phyloP scores from a whole-genome alignment of 805 yeast species.

The Ogataea angusta region DNA sequence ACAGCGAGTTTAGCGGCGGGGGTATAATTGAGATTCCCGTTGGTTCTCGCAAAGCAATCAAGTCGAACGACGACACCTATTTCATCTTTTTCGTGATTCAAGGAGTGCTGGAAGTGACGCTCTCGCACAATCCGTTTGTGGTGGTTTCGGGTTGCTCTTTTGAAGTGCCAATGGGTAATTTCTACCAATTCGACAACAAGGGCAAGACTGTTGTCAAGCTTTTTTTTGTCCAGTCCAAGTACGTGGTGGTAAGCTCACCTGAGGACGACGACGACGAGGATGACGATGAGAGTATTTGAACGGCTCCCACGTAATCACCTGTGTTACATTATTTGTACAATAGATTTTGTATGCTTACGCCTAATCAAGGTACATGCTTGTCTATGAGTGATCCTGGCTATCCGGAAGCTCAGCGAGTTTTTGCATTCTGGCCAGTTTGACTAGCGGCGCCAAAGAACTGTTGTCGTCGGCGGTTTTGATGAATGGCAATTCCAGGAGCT shows the following conservation, averaged over 20 bases:
- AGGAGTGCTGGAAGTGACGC: slow-evolving; percentile 67
- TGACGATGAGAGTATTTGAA: slow-evolving; percentile 11
- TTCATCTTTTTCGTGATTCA: slow-evolving; percentile 71
- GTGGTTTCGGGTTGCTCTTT: slow-evolving; percentile 74
- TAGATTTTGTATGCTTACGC: slow-evolving; percentile 12
- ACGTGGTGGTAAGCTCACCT: slow-evolving; percentile 32
- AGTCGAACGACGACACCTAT: slow-evolving; percentile 61
- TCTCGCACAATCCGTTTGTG: slow-evolving; percentile 56
- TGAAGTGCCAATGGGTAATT: slow-evolving; percentile 75
- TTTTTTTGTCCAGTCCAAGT: slow-evolving; percentile 71
- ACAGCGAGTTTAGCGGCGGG: slow-evolving; percentile 63
- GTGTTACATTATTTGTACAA: slow-evolving; percentile 9
- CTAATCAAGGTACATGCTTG: slow-evolving; percentile 1
- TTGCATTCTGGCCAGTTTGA: slow-evolving; percentile 68
- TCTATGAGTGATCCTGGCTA: slow-evolving; percentile 14
- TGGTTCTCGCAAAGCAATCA: slow-evolving; percentile 56
- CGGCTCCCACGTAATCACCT: background rate
- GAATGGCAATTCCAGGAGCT: slow-evolving; percentile 65
- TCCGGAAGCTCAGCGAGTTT: slow-evolving; percentile 38
- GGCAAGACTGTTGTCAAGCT: slow-evolving; percentile 57
- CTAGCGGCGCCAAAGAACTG: slow-evolving; percentile 64
- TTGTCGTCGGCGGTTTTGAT: slow-evolving; percentile 61
- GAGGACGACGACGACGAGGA: slow-evolving; percentile 24
- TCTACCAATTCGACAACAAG: slow-evolving; percentile 63
- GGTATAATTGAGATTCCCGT: slow-evolving; percentile 69